Conservation (phyloP, 2,329 filamentous ascomycete species). For the Fusarium abutilonis region DNA sequence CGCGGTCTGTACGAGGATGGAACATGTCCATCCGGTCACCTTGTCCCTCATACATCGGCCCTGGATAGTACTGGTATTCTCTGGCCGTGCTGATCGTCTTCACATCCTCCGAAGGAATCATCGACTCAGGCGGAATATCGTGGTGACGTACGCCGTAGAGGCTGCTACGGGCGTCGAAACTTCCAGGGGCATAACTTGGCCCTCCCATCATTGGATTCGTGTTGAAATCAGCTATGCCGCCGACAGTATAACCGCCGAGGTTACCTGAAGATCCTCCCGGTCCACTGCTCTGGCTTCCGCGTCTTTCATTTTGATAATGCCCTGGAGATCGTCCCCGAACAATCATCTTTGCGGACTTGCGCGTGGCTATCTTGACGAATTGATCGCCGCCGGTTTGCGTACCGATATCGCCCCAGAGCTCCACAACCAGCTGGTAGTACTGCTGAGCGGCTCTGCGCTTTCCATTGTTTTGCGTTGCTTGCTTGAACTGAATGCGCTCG, state of each 20-base stretch:
- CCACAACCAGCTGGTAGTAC: constrained; percentile 90
- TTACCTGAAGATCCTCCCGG: constrained; percentile 71
- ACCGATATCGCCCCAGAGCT: constrained; percentile 78
- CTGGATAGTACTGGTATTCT: constrained; percentile 65
- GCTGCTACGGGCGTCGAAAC: constrained; percentile 44
- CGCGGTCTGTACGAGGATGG: constrained; percentile 51
- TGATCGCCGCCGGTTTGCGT: constrained; percentile 56
- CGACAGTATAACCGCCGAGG: constrained; percentile 57
- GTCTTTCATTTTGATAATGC: constrained; percentile 78
- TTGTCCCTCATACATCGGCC: constrained; percentile 60
- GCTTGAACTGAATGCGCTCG: constrained; percentile 94
- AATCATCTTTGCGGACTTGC: constrained; percentile 82
- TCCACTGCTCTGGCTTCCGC: constrained; percentile 75
- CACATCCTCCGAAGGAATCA: constrained; percentile 62
- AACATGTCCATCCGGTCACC: constrained; percentile 63
- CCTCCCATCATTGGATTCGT: constrained; percentile 51
- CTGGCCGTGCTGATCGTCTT: constrained; percentile 61
- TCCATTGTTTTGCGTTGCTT: constrained; percentile 92
- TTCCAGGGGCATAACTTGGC: constrained; percentile 37
- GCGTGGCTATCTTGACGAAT: constrained; percentile 76
- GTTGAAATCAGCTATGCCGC: constrained; percentile 45
- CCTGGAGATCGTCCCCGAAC: constrained; percentile 86
- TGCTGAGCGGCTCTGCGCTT: constrained; percentile 91
- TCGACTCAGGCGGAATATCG: constrained; percentile 61
- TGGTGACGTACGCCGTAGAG: constrained; percentile 60